Base-by-base conservation (phyloP, 192 early-diverging fungal genomes). In the Coemansia sp. region DNA sequence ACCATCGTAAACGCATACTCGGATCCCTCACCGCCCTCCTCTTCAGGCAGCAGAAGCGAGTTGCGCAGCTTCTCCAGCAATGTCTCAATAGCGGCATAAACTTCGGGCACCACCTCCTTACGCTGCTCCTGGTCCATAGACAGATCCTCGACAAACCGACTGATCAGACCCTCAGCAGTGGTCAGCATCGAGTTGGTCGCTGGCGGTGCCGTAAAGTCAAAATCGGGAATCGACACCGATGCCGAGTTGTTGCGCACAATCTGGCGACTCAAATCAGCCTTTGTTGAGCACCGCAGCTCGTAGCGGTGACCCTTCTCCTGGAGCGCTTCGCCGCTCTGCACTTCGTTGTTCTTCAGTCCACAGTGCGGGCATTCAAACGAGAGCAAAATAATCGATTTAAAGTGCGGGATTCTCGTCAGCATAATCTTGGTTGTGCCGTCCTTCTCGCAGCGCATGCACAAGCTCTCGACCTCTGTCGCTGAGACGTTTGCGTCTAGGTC, bases 321-420 rank as follows among this genome's bases (percentile, higher is more conserved):
- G n/a, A 95, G 78, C 47, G 87, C 75, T 41, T 89, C 85, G 38
- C 92, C 93, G 57, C 87, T 86, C 69, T 93, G 93, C 49, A 93
- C 81, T 77, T 94, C 93, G 71, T 92, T 97, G 68, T 95, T 92
- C 61, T 82, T 80, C 57, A 89, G 80, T 1, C 89, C 88, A 67
- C 95, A 97, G 81, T 95, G 93, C 24, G 86, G 84, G 69, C 91
- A 91, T 67, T 90, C 87, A 61, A 94, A 91, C 25, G 87, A 87
- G 85, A 89, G 89, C 19, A 92, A 55, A 30, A 91, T 83, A 48
- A 92, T 80, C 55, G 95, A 91, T 62, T 86, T 85, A 78, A 95
- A 97, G 78, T 97, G 93, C 46, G 95, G 93, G 56, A 97, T 92
- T 44, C 85, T 84, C 11, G 95, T 95, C 48, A 97, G 80, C 38